These are phyloP conservation scores for Fraxinus dipetala DNA, from an alignment of 305 asterid genomes.

Conservation along the genomic window DNA sequence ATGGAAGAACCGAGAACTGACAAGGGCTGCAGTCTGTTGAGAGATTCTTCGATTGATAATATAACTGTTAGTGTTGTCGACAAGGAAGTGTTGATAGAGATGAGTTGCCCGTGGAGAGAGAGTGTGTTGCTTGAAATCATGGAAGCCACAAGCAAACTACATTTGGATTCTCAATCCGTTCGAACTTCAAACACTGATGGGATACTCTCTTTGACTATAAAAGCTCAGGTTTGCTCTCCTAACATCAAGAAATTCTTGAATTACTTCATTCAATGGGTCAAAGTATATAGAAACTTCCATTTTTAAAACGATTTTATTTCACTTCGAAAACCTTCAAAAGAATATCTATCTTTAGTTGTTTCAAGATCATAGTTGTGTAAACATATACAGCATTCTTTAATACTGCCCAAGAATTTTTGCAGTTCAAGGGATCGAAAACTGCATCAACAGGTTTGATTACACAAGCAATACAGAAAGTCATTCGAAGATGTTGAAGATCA, in stretches of 20 bases:
- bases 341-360: not conserved
- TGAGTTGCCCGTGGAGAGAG: constrained; percentile 62
- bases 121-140: constrained; percentile 46
- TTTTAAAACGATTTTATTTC: not conserved
- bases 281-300: not conserved
- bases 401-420: constrained; percentile 17
- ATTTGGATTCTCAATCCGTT: constrained; percentile 47
- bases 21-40: constrained; percentile 28
- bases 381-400: not conserved
- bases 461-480: constrained; percentile 52
- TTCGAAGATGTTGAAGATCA: constrained; percentile 38
- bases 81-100: constrained; percentile 57
- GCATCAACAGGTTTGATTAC: constrained; percentile 51
- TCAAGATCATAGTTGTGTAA: not conserved
- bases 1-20: constrained; percentile 36
- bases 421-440: constrained; percentile 54
- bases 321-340: not conserved
- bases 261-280: not conserved
- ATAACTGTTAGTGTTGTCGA: constrained; percentile 46
- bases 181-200: constrained; percentile 67
- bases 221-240: constrained; percentile 61
- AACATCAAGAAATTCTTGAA: not conserved
- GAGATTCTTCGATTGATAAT: constrained; percentile 40
- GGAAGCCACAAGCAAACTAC: constrained; percentile 49
- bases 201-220: constrained; percentile 49